These are phyloP conservation scores for Cyanidium caldarium DNA, from an alignment of 23 red algal genomes.

Conservation along the genomic window DNA sequence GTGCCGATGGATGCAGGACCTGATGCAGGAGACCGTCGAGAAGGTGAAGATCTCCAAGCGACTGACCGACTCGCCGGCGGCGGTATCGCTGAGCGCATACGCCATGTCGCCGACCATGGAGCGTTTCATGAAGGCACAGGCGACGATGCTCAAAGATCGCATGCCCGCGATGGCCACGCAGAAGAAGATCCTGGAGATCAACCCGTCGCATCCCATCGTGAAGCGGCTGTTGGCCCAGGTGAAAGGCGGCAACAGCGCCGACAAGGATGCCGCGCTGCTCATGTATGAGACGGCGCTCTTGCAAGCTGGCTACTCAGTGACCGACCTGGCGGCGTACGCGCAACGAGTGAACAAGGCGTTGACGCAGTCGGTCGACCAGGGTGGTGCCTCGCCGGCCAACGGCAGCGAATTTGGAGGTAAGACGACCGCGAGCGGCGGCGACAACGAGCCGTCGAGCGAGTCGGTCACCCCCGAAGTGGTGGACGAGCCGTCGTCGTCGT, in stretches of 20 bases:
- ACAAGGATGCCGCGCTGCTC: slow-evolving; percentile 45
- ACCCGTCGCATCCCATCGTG: slow-evolving; percentile 66
- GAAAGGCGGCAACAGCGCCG: slow-evolving; percentile 18
- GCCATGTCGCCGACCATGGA: slow-evolving; percentile 93
- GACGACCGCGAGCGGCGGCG: too few species aligned
- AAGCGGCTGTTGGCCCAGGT: slow-evolving; percentile 42
- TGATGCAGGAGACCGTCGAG: slow-evolving; percentile 46
- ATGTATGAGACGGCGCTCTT: slow-evolving; percentile 79
- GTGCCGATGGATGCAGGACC: slow-evolving; percentile 22
- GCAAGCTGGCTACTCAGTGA: slow-evolving; percentile 48
- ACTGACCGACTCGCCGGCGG: slow-evolving; percentile 73
- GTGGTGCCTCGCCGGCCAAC: too few species aligned
- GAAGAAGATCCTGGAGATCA: slow-evolving; percentile 66
- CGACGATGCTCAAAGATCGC: slow-evolving; percentile 15
- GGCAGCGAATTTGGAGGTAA: too few species aligned
- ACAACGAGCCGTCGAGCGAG: too few species aligned
- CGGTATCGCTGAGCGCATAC: slow-evolving; percentile 61
- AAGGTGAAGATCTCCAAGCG: slow-evolving; percentile 59
- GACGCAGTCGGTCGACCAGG: too few species aligned
- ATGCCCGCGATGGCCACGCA: slow-evolving; percentile 33
- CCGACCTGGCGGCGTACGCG: slow-evolving; percentile 58
- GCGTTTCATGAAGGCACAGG: slow-evolving; percentile 63
- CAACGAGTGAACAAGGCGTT: slow-evolving; percentile 46
- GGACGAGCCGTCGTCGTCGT: too few species aligned
- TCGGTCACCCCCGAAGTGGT: too few species aligned